Evolutionary conservation across 306 rosid genomes (phyloP), one percentile per base, ranked within the genome.

Genomic region (Begonia masoniana): DNA sequence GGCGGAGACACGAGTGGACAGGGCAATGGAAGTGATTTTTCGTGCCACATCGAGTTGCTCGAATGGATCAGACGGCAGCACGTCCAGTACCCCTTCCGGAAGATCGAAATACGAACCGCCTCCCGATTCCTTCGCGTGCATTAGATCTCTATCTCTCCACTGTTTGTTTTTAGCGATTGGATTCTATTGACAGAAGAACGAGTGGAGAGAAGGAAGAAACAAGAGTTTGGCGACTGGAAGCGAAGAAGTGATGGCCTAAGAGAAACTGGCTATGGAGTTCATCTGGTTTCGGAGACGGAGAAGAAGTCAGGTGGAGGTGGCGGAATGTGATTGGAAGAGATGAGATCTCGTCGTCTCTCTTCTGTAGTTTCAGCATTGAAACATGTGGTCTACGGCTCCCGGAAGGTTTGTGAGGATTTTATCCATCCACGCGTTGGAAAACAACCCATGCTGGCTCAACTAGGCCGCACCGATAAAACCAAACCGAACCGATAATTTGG

Each of bases 11-110:
- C 96, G 96, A 16, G 92, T 77, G 47, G 94, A 61, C 15, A 86
- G 82, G 0, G 96, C 94, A 52, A 85, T 69, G 77, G 92, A 91
- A 2, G 81, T 83, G 72, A 86, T 86, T 59, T 74, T 91, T 67
- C 96, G 99, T 17, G 99, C 99, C 73, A 91, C 94, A 56, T 91
- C 94, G 13, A 91, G 94, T 47, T 81, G 99, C 54, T 81, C 81
- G 66, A 85, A 91, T 14, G 96, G 97, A 85, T 91, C 94, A 1
- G 86, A 70, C 47, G 99, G 96, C 53, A 91, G 71, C 12, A 66
- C 66, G 59, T 56, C 66, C 55, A 91, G 51, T 13, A 91, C 56
- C 43, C 80, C 92, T 46, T 79, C 82, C 9, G 96, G 84, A 64
- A 91, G 82, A 13, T 79, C 78, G 51, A 78, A 66, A 53, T 58